These are phyloP conservation scores for Septoria linicola DNA, from an alignment of 2,329 filamentous ascomycete species.

Conservation along the genomic window DNA sequence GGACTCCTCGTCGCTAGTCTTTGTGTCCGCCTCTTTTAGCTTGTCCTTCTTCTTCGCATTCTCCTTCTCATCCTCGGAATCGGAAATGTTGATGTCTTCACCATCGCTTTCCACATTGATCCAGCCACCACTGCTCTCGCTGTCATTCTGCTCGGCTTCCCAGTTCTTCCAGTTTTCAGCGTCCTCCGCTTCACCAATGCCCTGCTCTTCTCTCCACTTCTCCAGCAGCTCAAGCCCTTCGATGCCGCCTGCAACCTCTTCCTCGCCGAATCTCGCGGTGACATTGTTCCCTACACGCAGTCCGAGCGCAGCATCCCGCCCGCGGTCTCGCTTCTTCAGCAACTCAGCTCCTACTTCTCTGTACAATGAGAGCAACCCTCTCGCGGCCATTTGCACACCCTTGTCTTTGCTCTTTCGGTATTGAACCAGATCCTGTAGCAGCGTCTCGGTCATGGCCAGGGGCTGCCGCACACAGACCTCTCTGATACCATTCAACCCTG, in stretches of 20 bases:
- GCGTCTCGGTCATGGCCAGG: slow-evolving; percentile 90
- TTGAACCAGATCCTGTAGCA: slow-evolving; percentile 93
- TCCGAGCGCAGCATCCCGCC: slow-evolving; percentile 84
- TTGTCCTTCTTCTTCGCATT: slow-evolving; percentile 45
- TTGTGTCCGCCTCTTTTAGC: slow-evolving; percentile 19
- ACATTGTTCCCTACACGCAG: slow-evolving; percentile 73
- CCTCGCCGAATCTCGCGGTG: slow-evolving; percentile 78
- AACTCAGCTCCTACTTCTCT: slow-evolving; percentile 87
- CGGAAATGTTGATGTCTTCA: slow-evolving; percentile 70
- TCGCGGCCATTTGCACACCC: slow-evolving; percentile 97
- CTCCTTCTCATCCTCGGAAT: slow-evolving; percentile 65
- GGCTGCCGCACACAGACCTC: slow-evolving; percentile 92
- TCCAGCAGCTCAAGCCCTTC: slow-evolving; percentile 89
- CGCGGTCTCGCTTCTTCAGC: slow-evolving; percentile 83
- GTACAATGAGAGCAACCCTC: slow-evolving; percentile 86
- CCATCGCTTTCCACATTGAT: slow-evolving; percentile 83
- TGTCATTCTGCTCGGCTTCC: slow-evolving; percentile 62
- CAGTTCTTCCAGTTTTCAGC: slow-evolving; percentile 58
- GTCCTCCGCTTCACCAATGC: slow-evolving; percentile 61
- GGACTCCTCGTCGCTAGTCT: slow-evolving; percentile 29
- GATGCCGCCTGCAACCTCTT: slow-evolving; percentile 71
- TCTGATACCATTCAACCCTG: slow-evolving; percentile 89
- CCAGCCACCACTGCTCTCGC: slow-evolving; percentile 82
- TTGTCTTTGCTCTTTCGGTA: slow-evolving; percentile 98
- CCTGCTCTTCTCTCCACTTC: slow-evolving; percentile 90